These are phyloP conservation scores for Erucastrum elatum DNA, from an alignment of 345 rosid genomes.

Conservation along the genomic window DNA sequence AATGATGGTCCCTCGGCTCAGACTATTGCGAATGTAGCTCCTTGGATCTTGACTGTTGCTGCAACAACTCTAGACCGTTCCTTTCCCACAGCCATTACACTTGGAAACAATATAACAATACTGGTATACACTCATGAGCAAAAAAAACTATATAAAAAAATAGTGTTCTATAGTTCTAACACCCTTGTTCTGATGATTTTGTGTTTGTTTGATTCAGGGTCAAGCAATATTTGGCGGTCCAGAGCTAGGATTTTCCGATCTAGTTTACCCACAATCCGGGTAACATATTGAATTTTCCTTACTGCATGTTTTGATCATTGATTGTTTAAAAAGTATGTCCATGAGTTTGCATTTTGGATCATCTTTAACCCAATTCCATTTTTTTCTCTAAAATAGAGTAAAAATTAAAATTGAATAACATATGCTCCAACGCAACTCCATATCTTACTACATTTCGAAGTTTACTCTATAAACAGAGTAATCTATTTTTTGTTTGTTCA, in stretches of 20 bases:
- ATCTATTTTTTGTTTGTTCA: no score
- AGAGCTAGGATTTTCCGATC: constrained; percentile 39
- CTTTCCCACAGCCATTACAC: constrained; percentile 44
- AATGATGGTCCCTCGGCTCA: constrained; percentile 46
- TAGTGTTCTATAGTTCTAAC: neutral
- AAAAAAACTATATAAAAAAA: no score
- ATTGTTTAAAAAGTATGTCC: neutral
- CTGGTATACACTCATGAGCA: neutral
- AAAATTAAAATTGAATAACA: no score
- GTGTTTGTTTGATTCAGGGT: constrained; percentile 39
- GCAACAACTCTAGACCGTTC: constrained; percentile 55
- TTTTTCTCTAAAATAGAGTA: no score
- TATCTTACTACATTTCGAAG: no score
- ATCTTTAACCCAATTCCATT: no score
- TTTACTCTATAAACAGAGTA: no score
- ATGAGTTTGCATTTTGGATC: neutral
- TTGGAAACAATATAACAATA: constrained; percentile 43
- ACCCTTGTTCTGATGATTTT: neutral
- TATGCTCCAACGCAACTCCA: no score
- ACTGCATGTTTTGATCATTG: neutral
- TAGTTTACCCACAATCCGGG: constrained; percentile 41
- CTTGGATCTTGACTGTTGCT: constrained; percentile 59
- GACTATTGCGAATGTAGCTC: constrained; percentile 44
- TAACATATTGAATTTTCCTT: neutral
- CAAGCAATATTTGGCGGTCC: constrained; percentile 53